These are phyloP conservation scores for Aureobasidium sp. DNA, from an alignment of 2,329 filamentous ascomycete species.

Conservation along the genomic window DNA sequence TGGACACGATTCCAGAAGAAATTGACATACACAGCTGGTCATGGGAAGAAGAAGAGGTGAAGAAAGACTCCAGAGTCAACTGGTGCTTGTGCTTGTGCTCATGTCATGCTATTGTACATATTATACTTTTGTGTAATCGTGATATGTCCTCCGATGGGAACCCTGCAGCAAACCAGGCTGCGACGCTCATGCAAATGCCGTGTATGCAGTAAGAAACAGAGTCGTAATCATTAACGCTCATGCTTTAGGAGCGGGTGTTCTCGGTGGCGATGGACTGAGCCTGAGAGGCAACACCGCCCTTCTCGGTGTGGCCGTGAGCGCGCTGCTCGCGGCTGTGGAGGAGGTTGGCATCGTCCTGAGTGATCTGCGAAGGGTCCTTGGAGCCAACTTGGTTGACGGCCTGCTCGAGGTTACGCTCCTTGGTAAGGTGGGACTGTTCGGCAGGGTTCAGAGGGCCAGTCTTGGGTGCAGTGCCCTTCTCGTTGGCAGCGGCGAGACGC, in stretches of 20 bases:
- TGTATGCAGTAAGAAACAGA: background rate
- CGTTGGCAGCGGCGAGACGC: conserved; percentile 28
- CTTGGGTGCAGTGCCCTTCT: conserved; percentile 16
- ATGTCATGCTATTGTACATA: background rate
- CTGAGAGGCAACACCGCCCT: conserved; percentile 26
- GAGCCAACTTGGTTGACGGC: conserved; percentile 21
- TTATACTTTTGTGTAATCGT: conserved; percentile 14
- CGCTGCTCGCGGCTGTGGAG: conserved; percentile 25
- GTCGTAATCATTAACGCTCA: background rate
- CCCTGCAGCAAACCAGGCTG: background rate
- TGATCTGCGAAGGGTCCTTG: conserved; percentile 26
- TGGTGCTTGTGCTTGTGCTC: background rate
- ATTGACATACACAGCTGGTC: too few relatives aligned
- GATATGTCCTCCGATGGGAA: background rate
- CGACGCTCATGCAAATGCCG: background rate
- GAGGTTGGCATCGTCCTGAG: conserved; percentile 25
- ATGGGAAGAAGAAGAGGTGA: background rate
- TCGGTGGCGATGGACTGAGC: conserved; percentile 23
- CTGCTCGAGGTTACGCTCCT: conserved; percentile 24
- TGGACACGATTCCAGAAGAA: background rate
- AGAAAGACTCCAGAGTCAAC: background rate
- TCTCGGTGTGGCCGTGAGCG: conserved; percentile 24
- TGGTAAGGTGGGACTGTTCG: conserved; percentile 24
- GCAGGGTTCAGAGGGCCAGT: conserved; percentile 16
- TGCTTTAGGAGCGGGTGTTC: conserved; percentile 15